These are phyloP conservation scores for Yamadazyma dushanensis DNA, from an alignment of 1,139 yeast genomes.

Conservation along the genomic window DNA sequence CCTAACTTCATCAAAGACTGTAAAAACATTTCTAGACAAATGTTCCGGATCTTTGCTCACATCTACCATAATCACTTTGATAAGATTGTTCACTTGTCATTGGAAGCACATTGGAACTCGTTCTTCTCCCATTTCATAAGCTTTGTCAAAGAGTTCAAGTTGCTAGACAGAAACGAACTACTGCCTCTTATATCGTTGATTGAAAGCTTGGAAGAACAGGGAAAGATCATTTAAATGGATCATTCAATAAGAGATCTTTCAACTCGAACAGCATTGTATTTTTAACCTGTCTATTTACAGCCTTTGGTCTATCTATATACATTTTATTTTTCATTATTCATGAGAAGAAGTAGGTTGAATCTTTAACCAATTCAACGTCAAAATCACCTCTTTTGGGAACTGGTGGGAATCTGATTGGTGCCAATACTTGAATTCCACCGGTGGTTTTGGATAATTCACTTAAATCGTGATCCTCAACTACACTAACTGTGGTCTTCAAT, in stretches of 20 bases:
- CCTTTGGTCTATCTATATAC: constrained; percentile 4
- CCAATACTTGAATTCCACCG: constrained; percentile 38
- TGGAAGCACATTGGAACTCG: constrained; percentile 98
- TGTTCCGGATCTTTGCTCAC: constrained; percentile 97
- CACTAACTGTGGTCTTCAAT: constrained; percentile 75
- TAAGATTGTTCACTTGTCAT: constrained; percentile 79
- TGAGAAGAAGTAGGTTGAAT: constrained; percentile 80
- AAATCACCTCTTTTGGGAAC: constrained; percentile 84
- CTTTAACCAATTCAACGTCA: constrained; percentile 70
- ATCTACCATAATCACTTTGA: constrained; percentile 94
- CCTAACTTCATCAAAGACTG: constrained; percentile 80
- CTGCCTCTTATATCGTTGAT: constrained; percentile 78
- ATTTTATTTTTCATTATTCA: constrained; percentile 12
- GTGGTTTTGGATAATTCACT: constrained; percentile 27
- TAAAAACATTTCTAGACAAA: constrained; percentile 83
- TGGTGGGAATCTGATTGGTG: constrained; percentile 70
- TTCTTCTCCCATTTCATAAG: constrained; percentile 95
- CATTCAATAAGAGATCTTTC: background rate
- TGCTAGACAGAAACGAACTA: constrained; percentile 76
- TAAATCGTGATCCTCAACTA: constrained; percentile 47
- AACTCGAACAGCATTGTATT: background rate
- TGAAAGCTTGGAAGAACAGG: constrained; percentile 79
- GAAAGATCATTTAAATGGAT: constrained; percentile 61
- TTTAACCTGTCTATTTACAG: background rate
- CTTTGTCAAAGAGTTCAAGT: constrained; percentile 78